Percentiles rank a stretch among this genome's conserved stretches.
phyloP scores from a whole-genome alignment of 2,329 filamentous ascomycete species.

The Apiospora aurea region DNA sequence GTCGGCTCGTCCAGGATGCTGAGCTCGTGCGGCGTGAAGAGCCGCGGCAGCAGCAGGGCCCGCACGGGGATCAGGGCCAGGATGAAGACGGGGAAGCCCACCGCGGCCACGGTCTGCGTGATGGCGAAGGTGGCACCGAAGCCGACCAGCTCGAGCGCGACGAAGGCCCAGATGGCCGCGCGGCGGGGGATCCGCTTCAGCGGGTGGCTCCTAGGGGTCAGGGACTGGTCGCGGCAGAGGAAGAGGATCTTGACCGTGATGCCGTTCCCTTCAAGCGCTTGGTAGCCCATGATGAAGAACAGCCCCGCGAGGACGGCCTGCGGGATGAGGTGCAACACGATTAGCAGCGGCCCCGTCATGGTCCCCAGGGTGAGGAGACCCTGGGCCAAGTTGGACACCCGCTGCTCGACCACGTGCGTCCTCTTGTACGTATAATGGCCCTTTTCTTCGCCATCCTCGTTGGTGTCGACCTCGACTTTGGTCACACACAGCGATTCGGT shows the following conservation, averaged over 20 bases:
- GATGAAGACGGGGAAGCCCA: slow-evolving; percentile 81
- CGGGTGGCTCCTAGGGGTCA: slow-evolving; percentile 68
- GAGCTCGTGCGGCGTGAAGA: slow-evolving; percentile 68
- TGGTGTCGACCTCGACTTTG: slow-evolving; percentile 55
- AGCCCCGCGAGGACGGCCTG: slow-evolving; percentile 81
- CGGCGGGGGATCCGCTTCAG: slow-evolving; percentile 68
- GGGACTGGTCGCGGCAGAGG: slow-evolving; percentile 66
- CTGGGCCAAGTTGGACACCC: slow-evolving; percentile 79
- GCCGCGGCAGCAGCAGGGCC: slow-evolving; percentile 66
- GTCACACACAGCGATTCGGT: slow-evolving; percentile 81
- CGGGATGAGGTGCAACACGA: slow-evolving; percentile 78
- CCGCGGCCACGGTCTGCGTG: slow-evolving; percentile 82
- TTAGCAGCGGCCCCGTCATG: slow-evolving; percentile 77
- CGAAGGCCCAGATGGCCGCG: slow-evolving; percentile 73
- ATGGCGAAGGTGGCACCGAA: slow-evolving; percentile 84
- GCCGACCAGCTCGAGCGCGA: slow-evolving; percentile 70
- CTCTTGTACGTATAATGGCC: slow-evolving; percentile 60
- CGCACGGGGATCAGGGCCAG: slow-evolving; percentile 72
- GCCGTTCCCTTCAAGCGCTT: slow-evolving; percentile 78
- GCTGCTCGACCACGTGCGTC: slow-evolving; percentile 77
- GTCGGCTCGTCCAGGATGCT: slow-evolving; percentile 73
- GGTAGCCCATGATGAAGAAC: slow-evolving; percentile 86
- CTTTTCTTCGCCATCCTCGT: slow-evolving; percentile 54
- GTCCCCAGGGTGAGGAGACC: slow-evolving; percentile 80
- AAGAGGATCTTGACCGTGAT: slow-evolving; percentile 80